Conservation (phyloP, 306 rosid species). For the Abrus pulchellus region DNA sequence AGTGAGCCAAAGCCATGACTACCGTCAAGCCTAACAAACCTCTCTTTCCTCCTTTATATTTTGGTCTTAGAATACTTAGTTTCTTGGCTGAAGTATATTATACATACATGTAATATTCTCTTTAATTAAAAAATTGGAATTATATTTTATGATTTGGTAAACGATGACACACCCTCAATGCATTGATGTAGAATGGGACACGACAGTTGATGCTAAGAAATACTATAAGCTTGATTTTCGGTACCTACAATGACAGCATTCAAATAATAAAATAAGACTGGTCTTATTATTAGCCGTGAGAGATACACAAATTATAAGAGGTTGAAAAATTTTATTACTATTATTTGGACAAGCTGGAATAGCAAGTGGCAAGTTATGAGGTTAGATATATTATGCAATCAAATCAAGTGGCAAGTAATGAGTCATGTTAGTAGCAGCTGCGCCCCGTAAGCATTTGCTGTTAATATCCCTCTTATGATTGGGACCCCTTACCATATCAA, state of each 20-base stretch:
- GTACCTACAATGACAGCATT: background rate
- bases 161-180: background rate
- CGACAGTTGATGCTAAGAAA: background rate
- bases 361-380: constrained; percentile 6
- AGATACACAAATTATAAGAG: background rate
- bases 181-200: background rate
- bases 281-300: constrained; percentile 1
- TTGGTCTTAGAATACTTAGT: too few relatives aligned
- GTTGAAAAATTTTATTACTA: background rate
- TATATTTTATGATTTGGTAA: constrained; percentile 11
- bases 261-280: background rate
- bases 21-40: background rate
- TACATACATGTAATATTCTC: background rate
- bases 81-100: too few relatives aligned
- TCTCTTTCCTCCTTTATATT: too few relatives aligned
- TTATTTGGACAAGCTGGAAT: constrained; percentile 37
- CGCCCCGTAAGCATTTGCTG: constrained; percentile 45
- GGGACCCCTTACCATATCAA: constrained; percentile 41
- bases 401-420: constrained; percentile 34
- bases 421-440: constrained; percentile 43
- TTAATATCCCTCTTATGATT: constrained; percentile 31
- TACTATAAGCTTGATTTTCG: background rate
- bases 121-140: background rate
- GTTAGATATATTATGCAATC: constrained; percentile 20
- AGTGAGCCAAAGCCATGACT: background rate